Evolutionary conservation across 306 rosid genomes (phyloP), one percentile per base, ranked within the genome.

Genomic region (Casuarina cunninghamiana): DNA sequence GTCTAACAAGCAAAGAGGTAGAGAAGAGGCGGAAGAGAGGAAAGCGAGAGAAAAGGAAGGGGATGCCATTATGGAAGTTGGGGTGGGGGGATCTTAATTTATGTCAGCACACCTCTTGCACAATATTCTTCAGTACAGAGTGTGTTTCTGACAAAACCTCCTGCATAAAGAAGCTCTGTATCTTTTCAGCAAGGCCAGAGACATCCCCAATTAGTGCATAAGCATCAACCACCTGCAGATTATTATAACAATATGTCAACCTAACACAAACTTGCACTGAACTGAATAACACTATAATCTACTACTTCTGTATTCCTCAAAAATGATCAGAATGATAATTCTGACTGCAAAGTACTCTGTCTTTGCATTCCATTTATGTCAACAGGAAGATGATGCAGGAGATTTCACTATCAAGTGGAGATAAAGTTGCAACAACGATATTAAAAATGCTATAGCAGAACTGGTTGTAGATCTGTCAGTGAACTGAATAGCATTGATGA

Each of bases 141-240:
- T 96, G 96, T 46, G 97, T 93, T 90, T 91, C 94, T 49, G 99
- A 87, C 72, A 96, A 87, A 87, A 96, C 97, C 90, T 96, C 99
- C 89, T 96, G 98, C 98, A 96, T 91, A 86, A 93, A 96, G 85
- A 91, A 96, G 90, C 99, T 96, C 80, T 96, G 99, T 83, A 96
- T 90, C 91, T 96, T 96, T 83, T 96, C 99, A 60, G 97, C 96
- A 75, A 96, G 99, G 82, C 99, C 99, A 49, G 94, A 75, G 48
- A 88, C 81, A 84, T 96, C 99, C 76, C 99, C 99, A 53, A 96
- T 96, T 68, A 96, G 88, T 73, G 99, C 97, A 61, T 96, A 96
- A 17, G 99, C 99, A 87, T 96, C 99, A 80, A 93, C 77, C 72
- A 93, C 99, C 99, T 93, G 93, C 57, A 81, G 76, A 83, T 66